A percentile compares a stretch with the other conserved stretches of the same genome.
Evolutionary conservation across 164 flowering plant species (phyloP).

Genomic region (Stephania yunnanensis): DNA sequence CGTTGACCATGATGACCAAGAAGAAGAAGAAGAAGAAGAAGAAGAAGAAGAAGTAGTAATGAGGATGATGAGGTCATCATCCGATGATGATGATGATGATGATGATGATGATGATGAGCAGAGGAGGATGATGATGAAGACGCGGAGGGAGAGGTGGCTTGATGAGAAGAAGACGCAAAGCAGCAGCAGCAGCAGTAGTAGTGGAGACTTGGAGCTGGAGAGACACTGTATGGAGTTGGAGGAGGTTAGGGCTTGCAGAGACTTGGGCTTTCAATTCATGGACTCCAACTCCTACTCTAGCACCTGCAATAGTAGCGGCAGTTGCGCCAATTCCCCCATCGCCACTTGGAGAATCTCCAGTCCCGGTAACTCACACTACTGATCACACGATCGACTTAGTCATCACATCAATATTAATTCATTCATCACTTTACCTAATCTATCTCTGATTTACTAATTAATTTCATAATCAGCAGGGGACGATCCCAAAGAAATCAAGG

Average conservation of each 20-base stretch:
- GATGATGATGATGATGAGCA: too few species aligned
- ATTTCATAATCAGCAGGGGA: slow-evolving; percentile 37
- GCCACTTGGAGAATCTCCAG: slow-evolving; percentile 62
- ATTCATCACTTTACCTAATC: background rate
- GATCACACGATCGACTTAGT: too few species aligned
- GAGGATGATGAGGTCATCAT: too few species aligned
- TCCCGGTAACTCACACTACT: slow-evolving; percentile 38
- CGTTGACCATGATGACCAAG: slow-evolving; percentile 19
- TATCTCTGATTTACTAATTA: background rate
- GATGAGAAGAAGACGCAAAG: slow-evolving; percentile 6
- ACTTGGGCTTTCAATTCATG: slow-evolving; percentile 58
- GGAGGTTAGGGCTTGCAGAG: slow-evolving; percentile 69
- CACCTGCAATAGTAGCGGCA: slow-evolving; percentile 22
- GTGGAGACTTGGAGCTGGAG: slow-evolving; percentile 25
- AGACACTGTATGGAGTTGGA: slow-evolving; percentile 49
- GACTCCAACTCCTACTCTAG: too few species aligned
- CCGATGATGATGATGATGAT: too few species aligned
- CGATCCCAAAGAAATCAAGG: slow-evolving; percentile 68
- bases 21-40: background rate
- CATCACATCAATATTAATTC: background rate
- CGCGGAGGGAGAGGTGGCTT: slow-evolving; percentile 18
- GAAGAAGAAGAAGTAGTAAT: background rate
- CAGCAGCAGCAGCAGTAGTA: background rate
- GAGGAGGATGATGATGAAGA: background rate
- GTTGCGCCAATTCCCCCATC: slow-evolving; percentile 30